These are phyloP conservation scores for Pseudogymnoascus sp. DNA, from an alignment of 2,329 filamentous ascomycete genomes.

Conservation along the genomic window DNA sequence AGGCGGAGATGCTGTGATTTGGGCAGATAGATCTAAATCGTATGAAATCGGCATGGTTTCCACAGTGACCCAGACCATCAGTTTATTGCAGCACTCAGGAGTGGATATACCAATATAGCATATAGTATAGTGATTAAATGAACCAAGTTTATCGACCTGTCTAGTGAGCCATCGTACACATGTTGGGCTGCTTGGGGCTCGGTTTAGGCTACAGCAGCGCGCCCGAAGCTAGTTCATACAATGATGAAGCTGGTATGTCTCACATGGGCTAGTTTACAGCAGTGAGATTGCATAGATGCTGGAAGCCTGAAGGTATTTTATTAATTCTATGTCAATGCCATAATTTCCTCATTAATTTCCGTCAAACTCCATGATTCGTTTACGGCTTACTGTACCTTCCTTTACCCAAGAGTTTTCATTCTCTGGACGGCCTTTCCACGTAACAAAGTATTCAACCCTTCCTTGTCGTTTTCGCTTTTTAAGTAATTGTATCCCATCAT, in stretches of 20 bases:
- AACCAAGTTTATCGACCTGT: background rate
- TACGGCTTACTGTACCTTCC: constrained; percentile 13
- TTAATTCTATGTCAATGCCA: background rate
- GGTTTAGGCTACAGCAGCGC: background rate
- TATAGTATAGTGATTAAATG: background rate
- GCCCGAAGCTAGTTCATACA: background rate
- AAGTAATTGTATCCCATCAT: background rate
- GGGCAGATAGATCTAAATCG: background rate
- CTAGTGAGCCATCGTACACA: background rate
- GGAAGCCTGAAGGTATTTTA: background rate
- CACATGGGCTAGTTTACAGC: background rate
- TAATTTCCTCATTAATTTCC: background rate
- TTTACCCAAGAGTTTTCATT: constrained; percentile 15
- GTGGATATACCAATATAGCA: background rate
- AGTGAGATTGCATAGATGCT: background rate
- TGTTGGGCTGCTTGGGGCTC: background rate
- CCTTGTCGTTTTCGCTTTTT: constrained; percentile 12
- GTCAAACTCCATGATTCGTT: constrained; percentile 13
- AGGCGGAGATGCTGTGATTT: background rate
- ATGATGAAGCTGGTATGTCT: background rate
- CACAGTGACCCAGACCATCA: too few relatives aligned
- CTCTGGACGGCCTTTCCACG: constrained; percentile 14
- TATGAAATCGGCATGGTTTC: background rate
- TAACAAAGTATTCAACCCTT: constrained; percentile 15
- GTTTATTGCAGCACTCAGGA: background rate